phyloP scores from a whole-genome alignment of 1,284 basidiomycete species.

The Ustilago crameri region DNA sequence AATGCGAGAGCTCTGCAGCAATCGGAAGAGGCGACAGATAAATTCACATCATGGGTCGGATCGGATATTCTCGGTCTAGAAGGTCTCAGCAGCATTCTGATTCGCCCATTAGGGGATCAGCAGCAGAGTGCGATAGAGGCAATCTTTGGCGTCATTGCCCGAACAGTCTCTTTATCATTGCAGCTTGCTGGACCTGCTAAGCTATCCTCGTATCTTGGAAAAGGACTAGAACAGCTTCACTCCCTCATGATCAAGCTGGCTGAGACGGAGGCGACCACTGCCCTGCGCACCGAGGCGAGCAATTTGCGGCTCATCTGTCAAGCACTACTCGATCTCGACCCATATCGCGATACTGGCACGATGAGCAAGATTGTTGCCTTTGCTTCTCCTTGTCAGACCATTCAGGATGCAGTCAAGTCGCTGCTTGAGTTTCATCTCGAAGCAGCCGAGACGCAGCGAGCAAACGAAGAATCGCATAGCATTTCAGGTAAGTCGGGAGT shows the following conservation, averaged over 20 bases:
- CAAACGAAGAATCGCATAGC: background rate
- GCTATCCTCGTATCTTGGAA: background rate
- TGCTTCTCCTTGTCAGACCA: constrained; percentile 1
- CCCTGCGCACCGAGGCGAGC: constrained; percentile 18
- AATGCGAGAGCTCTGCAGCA: background rate
- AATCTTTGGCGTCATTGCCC: constrained; percentile 12
- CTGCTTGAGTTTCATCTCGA: constrained; percentile 20
- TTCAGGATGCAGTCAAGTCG: constrained; percentile 4
- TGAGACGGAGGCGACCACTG: constrained; percentile 13
- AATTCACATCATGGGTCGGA: constrained; percentile 2
- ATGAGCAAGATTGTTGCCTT: constrained; percentile 6
- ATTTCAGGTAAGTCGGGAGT: constrained; percentile 17
- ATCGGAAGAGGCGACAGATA: background rate
- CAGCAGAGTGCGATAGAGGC: constrained; percentile 4
- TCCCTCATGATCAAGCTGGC: constrained; percentile 10
- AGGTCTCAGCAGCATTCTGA: constrained; percentile 4
- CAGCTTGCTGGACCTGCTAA: background rate
- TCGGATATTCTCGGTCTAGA: constrained; percentile 1
- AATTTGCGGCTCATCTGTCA: constrained; percentile 30
- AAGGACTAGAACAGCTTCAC: constrained; percentile 6
- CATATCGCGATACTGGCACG: background rate
- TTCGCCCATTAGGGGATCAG: background rate
- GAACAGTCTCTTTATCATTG: constrained; percentile 12
- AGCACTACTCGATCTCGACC: constrained; percentile 4
- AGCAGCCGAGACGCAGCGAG: background rate